Evolutionary conservation across 371 early-diverging fungal genomes (phyloP), one percentile per base, ranked within the genome.

Genomic region (Apophysomyces ossiformis): DNA sequence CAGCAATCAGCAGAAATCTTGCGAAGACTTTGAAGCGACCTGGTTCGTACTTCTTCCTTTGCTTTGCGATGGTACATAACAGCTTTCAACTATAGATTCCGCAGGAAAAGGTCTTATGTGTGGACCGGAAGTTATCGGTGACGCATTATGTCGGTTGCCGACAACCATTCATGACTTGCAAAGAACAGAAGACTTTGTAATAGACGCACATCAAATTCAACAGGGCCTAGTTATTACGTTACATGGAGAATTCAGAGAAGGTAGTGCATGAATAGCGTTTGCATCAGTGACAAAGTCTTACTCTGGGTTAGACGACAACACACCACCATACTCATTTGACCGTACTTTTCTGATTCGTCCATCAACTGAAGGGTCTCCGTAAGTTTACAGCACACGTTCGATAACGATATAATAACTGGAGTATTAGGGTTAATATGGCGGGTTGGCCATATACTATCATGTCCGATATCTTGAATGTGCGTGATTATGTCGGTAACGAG

Each of bases 221-320:
- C 63, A 63, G 12, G 79, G 78, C 1, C 54, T 82, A 32, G 35
- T 73, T 0, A 47, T 81, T 13, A 73, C 64, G 18, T 60, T 87
- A 21, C 82, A 86, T 60, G 89, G 89, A 39, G 87, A 87, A 66
- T 87, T 89, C 57, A 73, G 71, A 47, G 85, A 86, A 73, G 78
- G 80, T 82, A 65, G 32, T 46, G 1, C 16, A 38, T 11, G n/a
- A 61, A n/a, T 16, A 37, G 45, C 0, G 3, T 58, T 59, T 5
- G 45, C 5, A 0, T n/a, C 37, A 12, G 21, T 50, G 5, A 58
- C 37, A 59, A 18, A 58, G 7, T 13, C 26, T 46, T 18, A 11
- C 4, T 57, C 13, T 50, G 21, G 18, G 13, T 54, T 64, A 65
- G 78, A 73, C 9, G 72, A 71, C 2, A 58, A 66, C 12, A 43